Base-by-base conservation (phyloP, 2,329 filamentous ascomycete genomes). In the Pseudocercospora crystallina region DNA sequence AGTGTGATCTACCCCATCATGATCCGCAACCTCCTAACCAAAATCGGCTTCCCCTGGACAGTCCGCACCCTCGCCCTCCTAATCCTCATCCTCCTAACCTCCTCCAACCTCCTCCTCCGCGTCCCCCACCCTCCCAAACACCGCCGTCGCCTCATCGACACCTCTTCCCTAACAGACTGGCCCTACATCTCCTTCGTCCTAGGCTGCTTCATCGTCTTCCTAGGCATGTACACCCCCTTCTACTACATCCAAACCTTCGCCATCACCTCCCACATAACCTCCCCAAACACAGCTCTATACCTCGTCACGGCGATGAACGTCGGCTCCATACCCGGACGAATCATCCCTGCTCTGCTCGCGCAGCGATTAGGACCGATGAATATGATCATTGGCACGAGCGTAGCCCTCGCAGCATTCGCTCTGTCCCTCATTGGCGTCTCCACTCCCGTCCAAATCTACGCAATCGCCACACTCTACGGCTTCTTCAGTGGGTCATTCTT, bases 301-400 rank as follows among this genome's bases (percentile, higher is more conserved):
- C 71, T 87, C 3, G 69, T 87, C 1, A 76, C 84, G 1, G 82
- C 87, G 46, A 73, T 86, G 57, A 87, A 87, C 60, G 80, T 74
- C 0, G 78, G 81, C 1, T 82, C 79, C 0, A 75, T 75, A 0
- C 73, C 80, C 32, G 81, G 81, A 0, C 77, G 81, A 11, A 72
- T 83, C 31, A 69, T 79, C 3, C 80, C 82, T 0, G 80, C 80
- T 5, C 69, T 81, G 35, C 56, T 84, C 12, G 80, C 77, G 0
- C 81, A 85, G 53, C 77, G 75, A 47, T 70, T 72, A 29, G 81
- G 83, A 0, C 71, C 76, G 0, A 49, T 84, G 2, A 84, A 85
- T 60, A 68, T 77, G 50, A 63, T 78, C 53, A 68, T 73, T 1
- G 71, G 72, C 69, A 70, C 42, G 64, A 67, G 2, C 57, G 68